Conservation (phyloP, 345 rosid species). For the Hibiscus mutabilis region DNA sequence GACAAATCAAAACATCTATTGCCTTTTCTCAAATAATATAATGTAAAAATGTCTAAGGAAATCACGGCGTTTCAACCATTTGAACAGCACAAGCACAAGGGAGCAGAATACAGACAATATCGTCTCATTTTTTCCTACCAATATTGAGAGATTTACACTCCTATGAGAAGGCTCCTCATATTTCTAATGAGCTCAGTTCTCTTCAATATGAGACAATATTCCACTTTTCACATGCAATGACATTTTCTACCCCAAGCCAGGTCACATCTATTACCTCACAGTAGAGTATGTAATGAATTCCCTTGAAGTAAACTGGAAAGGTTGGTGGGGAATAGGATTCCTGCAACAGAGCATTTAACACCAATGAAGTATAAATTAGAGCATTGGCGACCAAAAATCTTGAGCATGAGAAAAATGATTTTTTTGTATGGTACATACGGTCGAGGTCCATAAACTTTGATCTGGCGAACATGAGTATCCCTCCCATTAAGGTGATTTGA, state of each 20-base stretch:
- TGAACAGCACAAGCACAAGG: constrained; percentile 1
- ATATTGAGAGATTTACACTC: not conserved
- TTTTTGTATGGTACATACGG: constrained; percentile 32
- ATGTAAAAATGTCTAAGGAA: not conserved
- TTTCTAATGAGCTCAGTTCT: not conserved
- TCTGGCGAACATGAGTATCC: constrained; percentile 85
- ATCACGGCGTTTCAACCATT: not conserved
- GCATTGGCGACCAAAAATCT: not conserved
- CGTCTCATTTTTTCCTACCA: not conserved
- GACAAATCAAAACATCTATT: not conserved
- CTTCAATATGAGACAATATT: not conserved
- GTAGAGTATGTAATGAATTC: constrained; percentile 72
- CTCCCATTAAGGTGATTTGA: constrained; percentile 85
- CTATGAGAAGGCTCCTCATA: not conserved
- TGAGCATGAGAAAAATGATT: constrained; percentile 1
- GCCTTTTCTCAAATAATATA: not conserved
- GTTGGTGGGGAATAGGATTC: constrained; percentile 70
- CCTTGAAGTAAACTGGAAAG: constrained; percentile 73
- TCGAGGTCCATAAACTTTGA: constrained; percentile 86
- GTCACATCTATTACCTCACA: constrained; percentile 43
- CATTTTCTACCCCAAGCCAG: constrained; percentile 1
- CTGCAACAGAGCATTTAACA: constrained; percentile 5
- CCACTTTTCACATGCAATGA: not conserved
- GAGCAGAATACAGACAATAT: not conserved
- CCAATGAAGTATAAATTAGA: not conserved